Percentiles rank a stretch among this genome's conserved stretches.
phyloP scores from a whole-genome alignment of 2,329 filamentous ascomycete genomes.

The Sporothrix inflata region DNA sequence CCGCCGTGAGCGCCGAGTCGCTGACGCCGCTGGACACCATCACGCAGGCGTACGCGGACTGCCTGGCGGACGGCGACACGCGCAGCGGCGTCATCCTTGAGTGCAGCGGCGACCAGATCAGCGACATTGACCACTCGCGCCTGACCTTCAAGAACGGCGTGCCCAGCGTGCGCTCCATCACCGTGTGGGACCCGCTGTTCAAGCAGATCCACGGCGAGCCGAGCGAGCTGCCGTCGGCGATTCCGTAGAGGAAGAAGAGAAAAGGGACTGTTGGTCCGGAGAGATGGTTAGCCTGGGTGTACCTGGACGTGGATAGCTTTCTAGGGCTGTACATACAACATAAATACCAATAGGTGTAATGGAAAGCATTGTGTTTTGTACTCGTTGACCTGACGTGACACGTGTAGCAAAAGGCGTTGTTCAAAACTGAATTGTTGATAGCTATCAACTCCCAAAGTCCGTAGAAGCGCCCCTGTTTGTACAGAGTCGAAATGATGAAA shows the following conservation, averaged over 20 bases:
- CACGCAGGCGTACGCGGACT: constrained; percentile 50
- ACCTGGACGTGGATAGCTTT: not conserved
- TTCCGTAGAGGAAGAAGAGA: constrained; percentile 2
- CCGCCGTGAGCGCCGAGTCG: constrained; percentile 44
- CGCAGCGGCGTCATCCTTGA: constrained; percentile 30
- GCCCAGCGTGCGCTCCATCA: constrained; percentile 28
- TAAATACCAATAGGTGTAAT: not conserved
- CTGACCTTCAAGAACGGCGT: constrained; percentile 29
- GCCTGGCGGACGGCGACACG: constrained; percentile 47
- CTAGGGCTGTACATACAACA: not conserved
- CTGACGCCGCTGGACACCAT: constrained; percentile 50
- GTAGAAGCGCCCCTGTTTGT: not conserved
- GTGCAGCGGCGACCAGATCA: constrained; percentile 29
- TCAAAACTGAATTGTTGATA: not conserved
- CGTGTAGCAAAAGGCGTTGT: not conserved
- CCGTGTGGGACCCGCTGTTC: constrained; percentile 32
- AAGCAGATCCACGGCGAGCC: constrained; percentile 31
- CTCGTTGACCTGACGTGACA: not conserved
- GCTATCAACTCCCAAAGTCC: not conserved
- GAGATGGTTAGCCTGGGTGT: not conserved
- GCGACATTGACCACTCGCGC: constrained; percentile 25
- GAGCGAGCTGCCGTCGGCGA: constrained; percentile 29
- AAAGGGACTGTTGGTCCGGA: not conserved
- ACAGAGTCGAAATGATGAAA: not conserved
- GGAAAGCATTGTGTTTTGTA: not conserved